phyloP scores from a whole-genome alignment of 2,329 filamentous ascomycete genomes.

The Diplodia seriata region DNA sequence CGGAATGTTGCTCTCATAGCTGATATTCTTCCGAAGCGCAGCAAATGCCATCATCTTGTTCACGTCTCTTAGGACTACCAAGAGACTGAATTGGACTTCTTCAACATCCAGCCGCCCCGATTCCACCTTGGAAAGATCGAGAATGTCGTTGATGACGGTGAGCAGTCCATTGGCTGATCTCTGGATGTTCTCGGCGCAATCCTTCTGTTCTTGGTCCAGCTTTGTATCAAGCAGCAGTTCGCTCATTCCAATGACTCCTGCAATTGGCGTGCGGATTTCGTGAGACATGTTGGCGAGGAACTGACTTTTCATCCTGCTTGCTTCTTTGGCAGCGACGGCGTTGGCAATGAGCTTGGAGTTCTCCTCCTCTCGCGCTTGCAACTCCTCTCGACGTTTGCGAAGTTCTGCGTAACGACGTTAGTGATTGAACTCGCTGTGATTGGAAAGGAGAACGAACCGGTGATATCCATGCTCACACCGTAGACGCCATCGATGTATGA shows the following conservation, averaged over 20 bases:
- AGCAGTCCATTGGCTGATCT: constrained; percentile 80
- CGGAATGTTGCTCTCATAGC: constrained; percentile 71
- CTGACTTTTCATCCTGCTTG: constrained; percentile 79
- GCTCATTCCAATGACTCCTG: constrained; percentile 80
- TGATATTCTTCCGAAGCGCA: constrained; percentile 78
- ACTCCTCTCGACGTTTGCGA: constrained; percentile 67
- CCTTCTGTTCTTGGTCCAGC: constrained; percentile 72
- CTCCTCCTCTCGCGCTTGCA: constrained; percentile 70
- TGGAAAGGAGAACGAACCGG: constrained; percentile 42
- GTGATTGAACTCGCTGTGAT: neutral
- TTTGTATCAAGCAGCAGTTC: constrained; percentile 74
- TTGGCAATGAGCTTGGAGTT: constrained; percentile 75
- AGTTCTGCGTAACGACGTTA: constrained; percentile 56
- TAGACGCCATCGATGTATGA: constrained; percentile 73
- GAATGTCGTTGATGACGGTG: constrained; percentile 88
- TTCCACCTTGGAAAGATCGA: constrained; percentile 88
- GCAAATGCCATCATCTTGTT: constrained; percentile 88
- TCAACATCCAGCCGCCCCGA: constrained; percentile 79
- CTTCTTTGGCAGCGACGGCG: constrained; percentile 79
- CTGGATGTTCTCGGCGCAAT: constrained; percentile 79
- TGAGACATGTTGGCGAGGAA: constrained; percentile 85
- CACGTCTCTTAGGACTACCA: constrained; percentile 77
- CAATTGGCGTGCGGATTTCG: constrained; percentile 79
- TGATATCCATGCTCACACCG: constrained; percentile 81
- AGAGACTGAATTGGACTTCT: constrained; percentile 79